Percentiles rank a stretch among this genome's conserved stretches.
These are phyloP conservation scores for Epichloe bromicola DNA, from an alignment of 2,329 filamentous ascomycete species.

Conservation along the genomic window DNA sequence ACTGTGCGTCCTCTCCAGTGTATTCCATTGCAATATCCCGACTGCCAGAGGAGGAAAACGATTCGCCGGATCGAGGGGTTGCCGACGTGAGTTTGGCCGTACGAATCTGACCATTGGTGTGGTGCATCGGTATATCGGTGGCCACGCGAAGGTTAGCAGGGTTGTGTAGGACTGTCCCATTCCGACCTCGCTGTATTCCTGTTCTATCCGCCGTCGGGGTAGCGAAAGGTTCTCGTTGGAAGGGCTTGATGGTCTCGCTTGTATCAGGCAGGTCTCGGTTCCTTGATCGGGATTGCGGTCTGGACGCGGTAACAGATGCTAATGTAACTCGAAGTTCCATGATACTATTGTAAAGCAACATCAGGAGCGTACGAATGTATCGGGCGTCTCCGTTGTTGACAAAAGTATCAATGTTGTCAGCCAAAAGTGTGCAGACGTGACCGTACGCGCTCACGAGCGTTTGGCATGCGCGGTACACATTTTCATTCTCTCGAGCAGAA, in stretches of 20 bases:
- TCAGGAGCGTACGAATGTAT: conserved; percentile 51
- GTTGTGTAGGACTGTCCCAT: conserved; percentile 31
- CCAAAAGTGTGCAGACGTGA: conserved; percentile 48
- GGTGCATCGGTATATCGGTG: conserved; percentile 36
- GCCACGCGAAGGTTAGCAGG: conserved; percentile 42
- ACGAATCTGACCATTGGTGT: conserved; percentile 35
- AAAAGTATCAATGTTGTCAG: conserved; percentile 49
- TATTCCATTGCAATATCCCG: conserved; percentile 43
- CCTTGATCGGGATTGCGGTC: conserved; percentile 10
- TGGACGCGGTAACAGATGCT: conserved; percentile 19
- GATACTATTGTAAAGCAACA: conserved; percentile 53
- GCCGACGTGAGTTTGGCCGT: conserved; percentile 41
- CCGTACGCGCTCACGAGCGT: conserved; percentile 52
- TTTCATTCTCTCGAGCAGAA: conserved; percentile 44
- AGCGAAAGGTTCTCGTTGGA: conserved; percentile 37
- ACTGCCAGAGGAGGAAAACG: conserved; percentile 48
- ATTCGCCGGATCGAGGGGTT: conserved; percentile 76
- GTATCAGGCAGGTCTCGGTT: conserved; percentile 11
- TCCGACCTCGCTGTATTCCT: conserved; percentile 18
- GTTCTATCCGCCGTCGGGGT: conserved; percentile 40
- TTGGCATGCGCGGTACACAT: conserved; percentile 48
- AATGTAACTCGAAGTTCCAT: conserved; percentile 51
- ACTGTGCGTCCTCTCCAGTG: conserved; percentile 64
- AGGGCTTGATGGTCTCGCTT: conserved; percentile 37
- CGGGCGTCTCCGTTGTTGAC: conserved; percentile 52